These are phyloP conservation scores for Pascua guehoae DNA, from an alignment of 1,284 basidiomycete genomes.

Conservation along the genomic window DNA sequence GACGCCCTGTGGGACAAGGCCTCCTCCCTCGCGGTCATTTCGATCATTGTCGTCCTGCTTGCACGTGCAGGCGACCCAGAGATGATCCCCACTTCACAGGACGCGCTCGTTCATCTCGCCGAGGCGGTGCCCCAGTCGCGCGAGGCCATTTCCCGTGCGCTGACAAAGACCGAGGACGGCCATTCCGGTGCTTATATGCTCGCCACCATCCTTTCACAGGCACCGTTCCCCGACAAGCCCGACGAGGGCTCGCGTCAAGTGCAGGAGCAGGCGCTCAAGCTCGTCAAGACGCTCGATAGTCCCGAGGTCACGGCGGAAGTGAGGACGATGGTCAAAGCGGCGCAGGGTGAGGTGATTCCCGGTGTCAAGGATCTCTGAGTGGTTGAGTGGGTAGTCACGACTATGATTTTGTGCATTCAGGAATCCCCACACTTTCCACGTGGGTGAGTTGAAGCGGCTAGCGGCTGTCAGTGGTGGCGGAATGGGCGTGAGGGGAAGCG, in stretches of 20 bases:
- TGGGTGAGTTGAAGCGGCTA: no score
- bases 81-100: not conserved
- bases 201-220: not conserved
- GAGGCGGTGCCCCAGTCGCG: not conserved
- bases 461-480: no score
- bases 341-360: not conserved
- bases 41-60: not conserved
- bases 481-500: no score
- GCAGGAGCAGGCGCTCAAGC: not conserved
- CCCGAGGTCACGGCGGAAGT: not conserved
- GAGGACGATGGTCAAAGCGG: not conserved
- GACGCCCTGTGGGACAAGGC: not conserved
- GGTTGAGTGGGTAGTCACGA: not conserved
- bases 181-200: not conserved
- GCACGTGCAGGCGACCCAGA: not conserved
- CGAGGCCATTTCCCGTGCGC: not conserved
- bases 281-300: constrained; percentile 1
- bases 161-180: not conserved
- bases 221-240: not conserved
- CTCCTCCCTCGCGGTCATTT: not conserved
- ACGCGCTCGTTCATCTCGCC: constrained; percentile 1
- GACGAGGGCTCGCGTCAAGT: not conserved
- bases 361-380: not conserved
- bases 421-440: no score
- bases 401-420: no score